phyloP scores from a whole-genome alignment of 306 rosid genomes.

The Rosa lucieae region DNA sequence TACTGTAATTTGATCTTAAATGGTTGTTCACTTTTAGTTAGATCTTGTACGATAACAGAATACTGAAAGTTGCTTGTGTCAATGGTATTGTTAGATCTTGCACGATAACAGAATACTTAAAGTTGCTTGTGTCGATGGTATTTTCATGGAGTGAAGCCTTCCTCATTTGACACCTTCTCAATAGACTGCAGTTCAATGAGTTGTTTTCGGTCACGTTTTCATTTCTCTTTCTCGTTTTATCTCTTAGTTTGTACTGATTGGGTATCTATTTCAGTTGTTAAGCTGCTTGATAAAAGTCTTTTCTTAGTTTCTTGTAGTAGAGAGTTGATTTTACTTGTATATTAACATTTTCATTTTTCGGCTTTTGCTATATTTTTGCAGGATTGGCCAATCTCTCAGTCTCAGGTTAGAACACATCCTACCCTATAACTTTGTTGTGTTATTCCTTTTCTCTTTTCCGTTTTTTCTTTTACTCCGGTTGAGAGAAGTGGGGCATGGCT shows the following conservation, averaged over 20 bases:
- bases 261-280: not conserved
- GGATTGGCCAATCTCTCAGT: slow-evolving; percentile 91
- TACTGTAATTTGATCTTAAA: not conserved
- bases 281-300: not conserved
- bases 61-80: not conserved
- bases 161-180: not conserved
- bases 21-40: not conserved
- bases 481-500: not conserved
- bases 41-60: not conserved
- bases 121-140: not conserved
- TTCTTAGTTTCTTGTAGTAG: not conserved
- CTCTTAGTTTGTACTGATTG: not conserved
- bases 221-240: not conserved
- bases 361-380: slow-evolving; percentile 30
- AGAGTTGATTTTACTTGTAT: slow-evolving; percentile 1
- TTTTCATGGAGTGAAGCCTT: not conserved
- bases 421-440: slow-evolving; percentile 9
- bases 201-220: not conserved
- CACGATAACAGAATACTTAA: not conserved
- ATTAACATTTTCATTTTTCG: slow-evolving; percentile 23
- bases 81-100: not conserved
- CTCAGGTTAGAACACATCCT: slow-evolving; percentile 66
- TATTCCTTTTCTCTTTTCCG: not conserved
- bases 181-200: not conserved
- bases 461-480: not conserved